These are phyloP conservation scores for Debaryomyces coudertii DNA, from an alignment of 1,139 yeast species.

Conservation along the genomic window DNA sequence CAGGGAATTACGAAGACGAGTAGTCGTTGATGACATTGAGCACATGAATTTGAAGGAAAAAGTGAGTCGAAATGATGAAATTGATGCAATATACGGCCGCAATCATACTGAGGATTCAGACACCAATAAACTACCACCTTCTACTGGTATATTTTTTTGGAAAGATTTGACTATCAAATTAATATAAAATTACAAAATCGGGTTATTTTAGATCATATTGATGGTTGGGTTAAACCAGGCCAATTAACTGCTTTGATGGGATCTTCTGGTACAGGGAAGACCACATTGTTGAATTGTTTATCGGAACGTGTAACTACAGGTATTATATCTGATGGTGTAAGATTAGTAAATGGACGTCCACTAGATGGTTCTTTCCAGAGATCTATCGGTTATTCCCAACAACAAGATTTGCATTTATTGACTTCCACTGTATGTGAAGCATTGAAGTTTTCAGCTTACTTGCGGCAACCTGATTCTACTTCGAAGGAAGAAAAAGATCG, in stretches of 20 bases:
- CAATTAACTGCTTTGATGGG: conserved; percentile 64
- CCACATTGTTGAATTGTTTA: conserved; percentile 71
- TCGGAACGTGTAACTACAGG: conserved; percentile 81
- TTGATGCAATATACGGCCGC: too few relatives aligned
- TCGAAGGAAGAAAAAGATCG: conserved; percentile 61
- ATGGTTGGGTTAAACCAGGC: conserved; percentile 80
- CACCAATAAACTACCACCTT: conserved; percentile 11
- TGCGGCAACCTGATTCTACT: conserved; percentile 65
- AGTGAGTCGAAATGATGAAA: conserved; percentile 9
- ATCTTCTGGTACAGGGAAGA: conserved; percentile 87
- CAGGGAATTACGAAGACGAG: conserved; percentile 20
- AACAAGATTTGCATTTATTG: conserved; percentile 73
- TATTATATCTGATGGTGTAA: conserved; percentile 67
- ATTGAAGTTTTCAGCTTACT: conserved; percentile 66
- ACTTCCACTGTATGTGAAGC: conserved; percentile 85
- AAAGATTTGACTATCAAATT: conserved; percentile 74
- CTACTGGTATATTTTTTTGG: conserved; percentile 70
- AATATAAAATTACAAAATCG: conserved; percentile 66
- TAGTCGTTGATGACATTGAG: conserved; percentile 16
- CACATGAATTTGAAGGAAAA: conserved; percentile 6
- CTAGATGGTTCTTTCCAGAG: conserved; percentile 77
- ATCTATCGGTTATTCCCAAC: conserved; percentile 82
- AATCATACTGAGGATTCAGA: neutral
- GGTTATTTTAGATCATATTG: conserved; percentile 65
- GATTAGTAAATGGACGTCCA: conserved; percentile 71